phyloP scores from a whole-genome alignment of 805 yeast species.

The Ogataea neopini region DNA sequence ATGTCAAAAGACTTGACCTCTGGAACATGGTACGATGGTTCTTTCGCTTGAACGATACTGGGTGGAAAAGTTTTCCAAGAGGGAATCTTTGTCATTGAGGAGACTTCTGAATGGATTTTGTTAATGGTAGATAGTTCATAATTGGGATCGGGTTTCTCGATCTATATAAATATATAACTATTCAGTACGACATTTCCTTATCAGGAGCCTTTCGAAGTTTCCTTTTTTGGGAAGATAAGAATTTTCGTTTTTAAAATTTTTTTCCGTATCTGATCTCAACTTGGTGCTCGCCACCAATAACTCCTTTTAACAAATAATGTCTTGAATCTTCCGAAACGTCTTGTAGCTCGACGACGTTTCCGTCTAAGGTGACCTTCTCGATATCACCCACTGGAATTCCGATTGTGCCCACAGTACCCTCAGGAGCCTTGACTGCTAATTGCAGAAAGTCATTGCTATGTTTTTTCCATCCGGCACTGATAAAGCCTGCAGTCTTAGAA shows the following conservation, averaged over 20 bases:
- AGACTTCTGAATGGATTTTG: too few species aligned
- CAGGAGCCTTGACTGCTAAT: conserved; percentile 1
- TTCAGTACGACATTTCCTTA: not conserved
- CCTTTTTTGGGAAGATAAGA: not conserved
- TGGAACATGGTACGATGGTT: conserved; percentile 11
- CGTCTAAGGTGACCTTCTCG: not conserved
- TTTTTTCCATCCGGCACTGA: conserved; percentile 5
- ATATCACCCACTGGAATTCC: not conserved
- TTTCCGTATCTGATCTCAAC: not conserved
- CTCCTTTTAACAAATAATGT: not conserved
- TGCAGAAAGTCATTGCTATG: not conserved
- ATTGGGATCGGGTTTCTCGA: too few species aligned
- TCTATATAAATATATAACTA: not conserved
- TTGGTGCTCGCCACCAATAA: not conserved
- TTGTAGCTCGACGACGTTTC: not conserved
- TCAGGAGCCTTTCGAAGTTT: not conserved
- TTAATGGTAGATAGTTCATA: too few species aligned
- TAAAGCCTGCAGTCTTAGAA: conserved; percentile 1
- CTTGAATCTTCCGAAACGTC: not conserved
- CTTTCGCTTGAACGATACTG: conserved; percentile 9
- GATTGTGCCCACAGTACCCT: not conserved
- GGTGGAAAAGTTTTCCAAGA: conserved; percentile 12
- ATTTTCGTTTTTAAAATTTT: not conserved
- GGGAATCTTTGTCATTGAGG: not conserved
- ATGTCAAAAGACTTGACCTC: conserved; percentile 14